Percentiles rank a stretch among this genome's conserved stretches.
Evolutionary conservation across 176 grass and related monocot species (phyloP).

Genomic region (Metroxylon sagu): DNA sequence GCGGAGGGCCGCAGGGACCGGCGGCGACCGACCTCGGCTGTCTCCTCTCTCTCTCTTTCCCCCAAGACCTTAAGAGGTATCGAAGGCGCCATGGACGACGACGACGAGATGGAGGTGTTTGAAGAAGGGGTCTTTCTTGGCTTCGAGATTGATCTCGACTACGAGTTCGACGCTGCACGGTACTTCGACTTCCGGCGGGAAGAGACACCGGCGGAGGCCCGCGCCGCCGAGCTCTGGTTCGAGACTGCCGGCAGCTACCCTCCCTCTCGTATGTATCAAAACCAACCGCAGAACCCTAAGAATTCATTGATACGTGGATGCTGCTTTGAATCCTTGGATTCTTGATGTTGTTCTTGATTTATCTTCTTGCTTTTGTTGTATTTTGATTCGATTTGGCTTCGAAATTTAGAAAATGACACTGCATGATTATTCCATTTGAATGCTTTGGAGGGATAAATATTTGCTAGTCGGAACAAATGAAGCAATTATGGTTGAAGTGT

Average conservation of each 20-base stretch:
- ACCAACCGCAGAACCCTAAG: too few relatives aligned
- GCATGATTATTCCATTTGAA: too few relatives aligned
- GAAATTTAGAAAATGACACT: too few relatives aligned
- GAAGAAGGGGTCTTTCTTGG: not conserved
- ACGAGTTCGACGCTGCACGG: conserved; percentile 81
- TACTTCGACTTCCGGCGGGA: conserved; percentile 74
- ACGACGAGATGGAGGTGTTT: conserved; percentile 27
- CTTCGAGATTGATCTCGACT: conserved; percentile 81
- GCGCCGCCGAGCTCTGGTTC: conserved; percentile 65
- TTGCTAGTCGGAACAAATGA: too few relatives aligned
- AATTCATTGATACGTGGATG: too few relatives aligned
- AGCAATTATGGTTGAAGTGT: too few relatives aligned
- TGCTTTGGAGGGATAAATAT: too few relatives aligned
- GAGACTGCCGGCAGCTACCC: conserved; percentile 59
- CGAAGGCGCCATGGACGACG: conserved; percentile 17
- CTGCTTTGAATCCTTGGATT: too few relatives aligned
- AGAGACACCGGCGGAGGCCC: conserved; percentile 38
- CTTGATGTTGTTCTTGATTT: too few relatives aligned
- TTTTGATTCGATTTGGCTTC: too few relatives aligned
- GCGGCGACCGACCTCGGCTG: not conserved
- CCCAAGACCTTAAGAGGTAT: not conserved
- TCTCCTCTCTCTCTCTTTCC: not conserved
- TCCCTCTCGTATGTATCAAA: conserved; percentile 57
- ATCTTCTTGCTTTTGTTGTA: too few relatives aligned
- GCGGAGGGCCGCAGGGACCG: too few relatives aligned